These are phyloP conservation scores for Podospora pseudocomata DNA, from an alignment of 495 filamentous ascomycete genomes.

Conservation along the genomic window DNA sequence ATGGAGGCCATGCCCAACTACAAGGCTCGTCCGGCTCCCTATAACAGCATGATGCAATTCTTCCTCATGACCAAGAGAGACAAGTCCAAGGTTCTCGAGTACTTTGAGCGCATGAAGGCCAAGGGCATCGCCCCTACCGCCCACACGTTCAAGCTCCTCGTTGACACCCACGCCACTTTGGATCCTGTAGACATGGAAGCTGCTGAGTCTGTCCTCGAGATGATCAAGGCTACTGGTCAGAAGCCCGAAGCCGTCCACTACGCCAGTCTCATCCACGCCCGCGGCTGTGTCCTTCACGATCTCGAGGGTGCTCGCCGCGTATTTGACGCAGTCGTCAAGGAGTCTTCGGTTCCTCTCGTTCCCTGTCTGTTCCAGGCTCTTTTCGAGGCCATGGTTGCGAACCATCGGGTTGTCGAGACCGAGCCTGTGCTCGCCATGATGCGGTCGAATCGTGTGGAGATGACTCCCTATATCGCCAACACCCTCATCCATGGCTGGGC, in stretches of 20 bases:
- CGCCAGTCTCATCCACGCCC: conserved; percentile 90
- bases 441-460: conserved; percentile 64
- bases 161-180: conserved; percentile 91
- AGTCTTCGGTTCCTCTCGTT: conserved; percentile 61
- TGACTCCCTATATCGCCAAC: conserved; percentile 98
- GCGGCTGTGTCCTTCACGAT: conserved; percentile 91
- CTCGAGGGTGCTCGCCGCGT: conserved; percentile 74
- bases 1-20: conserved; percentile 99
- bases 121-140: conserved; percentile 86
- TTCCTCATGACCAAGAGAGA: conserved; percentile 97
- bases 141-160: conserved; percentile 96
- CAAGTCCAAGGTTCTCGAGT: conserved; percentile 86
- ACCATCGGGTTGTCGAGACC: conserved; percentile 75
- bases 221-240: conserved; percentile 69
- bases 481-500: conserved; percentile 99
- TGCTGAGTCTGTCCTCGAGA: conserved; percentile 77
- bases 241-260: conserved; percentile 90
- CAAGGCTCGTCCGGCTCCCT: conserved; percentile 92
- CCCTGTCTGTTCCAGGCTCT: conserved; percentile 92
- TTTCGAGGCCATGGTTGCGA: conserved; percentile 94
- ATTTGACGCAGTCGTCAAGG: conserved; percentile 74
- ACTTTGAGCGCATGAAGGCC: conserved; percentile 89
- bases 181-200: conserved; percentile 89
- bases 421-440: conserved; percentile 71
- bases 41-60: conserved; percentile 99